These are phyloP conservation scores for Capronia americana DNA, from an alignment of 2,329 filamentous ascomycete genomes.

Conservation along the genomic window DNA sequence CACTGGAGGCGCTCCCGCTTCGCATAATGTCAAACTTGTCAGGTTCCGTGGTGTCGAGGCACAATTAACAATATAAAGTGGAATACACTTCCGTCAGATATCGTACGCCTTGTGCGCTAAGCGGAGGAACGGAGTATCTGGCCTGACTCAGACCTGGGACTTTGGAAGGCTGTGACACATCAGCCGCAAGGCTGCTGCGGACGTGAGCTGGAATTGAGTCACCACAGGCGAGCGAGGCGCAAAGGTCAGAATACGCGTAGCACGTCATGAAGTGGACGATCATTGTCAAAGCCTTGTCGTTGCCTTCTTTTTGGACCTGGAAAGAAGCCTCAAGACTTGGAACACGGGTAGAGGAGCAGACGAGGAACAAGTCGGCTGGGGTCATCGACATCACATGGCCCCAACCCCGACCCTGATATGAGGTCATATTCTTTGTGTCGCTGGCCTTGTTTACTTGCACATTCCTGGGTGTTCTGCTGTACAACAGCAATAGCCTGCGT, in stretches of 20 bases:
- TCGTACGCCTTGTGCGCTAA: neutral
- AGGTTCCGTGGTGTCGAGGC: too few species aligned
- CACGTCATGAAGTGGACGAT: slow-evolving; percentile 1
- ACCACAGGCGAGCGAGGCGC: neutral
- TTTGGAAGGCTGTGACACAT: neutral
- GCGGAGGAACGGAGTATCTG: neutral
- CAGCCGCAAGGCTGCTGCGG: neutral
- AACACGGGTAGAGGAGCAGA: neutral
- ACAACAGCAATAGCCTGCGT: neutral
- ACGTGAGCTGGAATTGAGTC: neutral
- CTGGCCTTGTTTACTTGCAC: neutral
- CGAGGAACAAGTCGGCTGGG: slow-evolving; percentile 8
- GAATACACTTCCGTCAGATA: neutral
- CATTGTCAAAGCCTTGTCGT: neutral
- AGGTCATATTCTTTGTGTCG: slow-evolving; percentile 23
- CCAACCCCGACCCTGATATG: neutral
- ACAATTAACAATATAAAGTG: too few species aligned
- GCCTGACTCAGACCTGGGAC: neutral
- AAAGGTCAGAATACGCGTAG: neutral
- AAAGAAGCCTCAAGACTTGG: neutral
- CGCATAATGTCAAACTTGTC: too few species aligned
- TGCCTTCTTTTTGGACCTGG: neutral
- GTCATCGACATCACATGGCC: slow-evolving; percentile 11
- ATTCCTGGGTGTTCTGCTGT: neutral
- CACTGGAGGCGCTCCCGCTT: too few species aligned